A percentile compares a stretch with the other conserved stretches of the same genome.
phyloP scores from a whole-genome alignment of 805 yeast genomes.

The Candida berthetii region DNA sequence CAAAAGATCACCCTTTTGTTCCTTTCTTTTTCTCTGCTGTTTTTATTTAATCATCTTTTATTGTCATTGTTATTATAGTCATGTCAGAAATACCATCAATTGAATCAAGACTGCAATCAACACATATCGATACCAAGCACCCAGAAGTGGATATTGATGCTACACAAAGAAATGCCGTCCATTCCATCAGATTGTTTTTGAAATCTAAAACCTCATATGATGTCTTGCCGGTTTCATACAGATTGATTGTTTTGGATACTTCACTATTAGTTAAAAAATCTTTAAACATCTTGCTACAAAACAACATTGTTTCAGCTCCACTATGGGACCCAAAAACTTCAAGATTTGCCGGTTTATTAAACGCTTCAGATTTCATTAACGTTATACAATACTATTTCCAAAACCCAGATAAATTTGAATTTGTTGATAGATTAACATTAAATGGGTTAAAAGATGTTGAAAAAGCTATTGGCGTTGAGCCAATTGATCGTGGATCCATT shows the following conservation, averaged over 20 bases:
- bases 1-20: no score
- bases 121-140: conserved; percentile 10
- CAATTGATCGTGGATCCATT: conserved; percentile 78
- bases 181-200: conserved; percentile 77
- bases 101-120: conserved; percentile 16
- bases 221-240: conserved; percentile 90
- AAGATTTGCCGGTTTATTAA: conserved; percentile 88
- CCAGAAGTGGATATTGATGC: neutral
- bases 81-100: conserved; percentile 16
- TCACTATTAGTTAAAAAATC: conserved; percentile 86
- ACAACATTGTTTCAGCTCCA: conserved; percentile 94
- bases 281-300: conserved; percentile 81
- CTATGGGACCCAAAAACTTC: conserved; percentile 90
- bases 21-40: no score
- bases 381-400: conserved; percentile 93
- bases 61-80: neutral
- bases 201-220: conserved; percentile 93
- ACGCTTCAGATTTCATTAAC: conserved; percentile 88
- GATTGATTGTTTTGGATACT: conserved; percentile 90
- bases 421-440: conserved; percentile 78
- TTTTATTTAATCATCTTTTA: no score
- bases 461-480: conserved; percentile 77
- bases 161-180: conserved; percentile 61
- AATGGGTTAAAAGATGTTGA: conserved; percentile 86
- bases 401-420: conserved; percentile 80